Evolutionary conservation across 2,329 filamentous ascomycete genomes (phyloP).

Genomic region (Diplodia intermedia): DNA sequence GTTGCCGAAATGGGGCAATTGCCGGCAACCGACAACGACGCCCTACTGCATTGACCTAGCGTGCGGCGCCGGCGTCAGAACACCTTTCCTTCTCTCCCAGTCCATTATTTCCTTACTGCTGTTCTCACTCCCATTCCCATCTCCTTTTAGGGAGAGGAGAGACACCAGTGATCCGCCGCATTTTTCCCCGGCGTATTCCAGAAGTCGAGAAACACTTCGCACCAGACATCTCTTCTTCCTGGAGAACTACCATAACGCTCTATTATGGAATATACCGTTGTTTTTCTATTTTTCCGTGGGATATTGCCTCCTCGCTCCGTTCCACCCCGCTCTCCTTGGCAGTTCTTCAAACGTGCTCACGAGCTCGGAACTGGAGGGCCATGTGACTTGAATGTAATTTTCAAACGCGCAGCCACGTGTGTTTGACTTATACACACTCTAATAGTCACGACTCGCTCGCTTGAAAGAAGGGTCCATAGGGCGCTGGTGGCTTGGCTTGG

Average conservation of each 20-base stretch:
- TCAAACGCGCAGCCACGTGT: too few relatives aligned
- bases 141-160: not conserved
- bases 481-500: too few relatives aligned
- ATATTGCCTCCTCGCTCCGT: not conserved
- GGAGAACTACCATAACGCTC: not conserved
- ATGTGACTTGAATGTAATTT: too few relatives aligned
- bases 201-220: not conserved
- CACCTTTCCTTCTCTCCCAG: not conserved
- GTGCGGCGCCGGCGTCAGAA: not conserved
- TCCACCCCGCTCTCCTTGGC: not conserved
- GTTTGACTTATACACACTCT: too few relatives aligned
- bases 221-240: too few relatives aligned
- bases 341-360: not conserved
- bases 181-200: not conserved
- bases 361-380: too few relatives aligned
- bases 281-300: not conserved
- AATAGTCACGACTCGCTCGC: too few relatives aligned
- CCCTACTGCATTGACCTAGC: not conserved
- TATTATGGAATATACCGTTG: not conserved
- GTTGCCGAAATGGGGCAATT: not conserved
- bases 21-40: not conserved
- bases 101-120: not conserved
- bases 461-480: too few relatives aligned
- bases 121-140: not conserved
- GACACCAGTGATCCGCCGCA: not conserved